Conservation (phyloP, 176 grass and related monocot species). For the Leersia perrieri region DNA sequence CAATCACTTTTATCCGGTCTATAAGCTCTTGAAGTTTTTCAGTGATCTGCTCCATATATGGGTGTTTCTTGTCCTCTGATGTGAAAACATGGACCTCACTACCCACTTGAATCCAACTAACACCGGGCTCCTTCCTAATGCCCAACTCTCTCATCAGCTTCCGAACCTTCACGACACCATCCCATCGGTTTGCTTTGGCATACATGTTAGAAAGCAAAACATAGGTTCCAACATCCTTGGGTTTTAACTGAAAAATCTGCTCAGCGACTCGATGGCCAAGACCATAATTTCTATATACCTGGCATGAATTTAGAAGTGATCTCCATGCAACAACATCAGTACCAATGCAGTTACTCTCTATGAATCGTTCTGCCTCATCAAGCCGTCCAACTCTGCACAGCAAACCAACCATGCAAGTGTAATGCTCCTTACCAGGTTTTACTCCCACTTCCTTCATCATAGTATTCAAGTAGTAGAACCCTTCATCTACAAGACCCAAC, state of each 20-base stretch:
- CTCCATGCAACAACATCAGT: constrained; percentile 72
- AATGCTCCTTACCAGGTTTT: constrained; percentile 67
- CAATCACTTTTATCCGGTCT: constrained; percentile 63
- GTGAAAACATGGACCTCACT: constrained; percentile 57
- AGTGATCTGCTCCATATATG: constrained; percentile 49
- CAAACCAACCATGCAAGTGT: constrained; percentile 73
- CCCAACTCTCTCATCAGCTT: constrained; percentile 66
- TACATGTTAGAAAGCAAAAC: constrained; percentile 85
- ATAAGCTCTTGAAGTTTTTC: constrained; percentile 60
- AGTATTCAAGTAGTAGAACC: constrained; percentile 68
- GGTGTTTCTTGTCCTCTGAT: constrained; percentile 65
- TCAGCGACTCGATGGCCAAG: constrained; percentile 65
- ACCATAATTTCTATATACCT: constrained; percentile 61
- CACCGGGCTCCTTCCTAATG: constrained; percentile 73
- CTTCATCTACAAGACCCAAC: constrained; percentile 71
- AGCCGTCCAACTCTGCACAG: constrained; percentile 61
- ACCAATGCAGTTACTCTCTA: constrained; percentile 47
- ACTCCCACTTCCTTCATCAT: constrained; percentile 66
- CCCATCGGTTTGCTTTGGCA: constrained; percentile 80
- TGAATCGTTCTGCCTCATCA: constrained; percentile 67
- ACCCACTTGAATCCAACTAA: constrained; percentile 83
- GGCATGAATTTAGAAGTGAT: constrained; percentile 66
- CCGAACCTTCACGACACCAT: constrained; percentile 61
- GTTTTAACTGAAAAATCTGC: constrained; percentile 64
- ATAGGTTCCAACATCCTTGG: constrained; percentile 74